Evolutionary conservation across 805 yeast species (phyloP), one percentile per base, ranked within the genome.

Genomic region (Teunomyces atbi): DNA sequence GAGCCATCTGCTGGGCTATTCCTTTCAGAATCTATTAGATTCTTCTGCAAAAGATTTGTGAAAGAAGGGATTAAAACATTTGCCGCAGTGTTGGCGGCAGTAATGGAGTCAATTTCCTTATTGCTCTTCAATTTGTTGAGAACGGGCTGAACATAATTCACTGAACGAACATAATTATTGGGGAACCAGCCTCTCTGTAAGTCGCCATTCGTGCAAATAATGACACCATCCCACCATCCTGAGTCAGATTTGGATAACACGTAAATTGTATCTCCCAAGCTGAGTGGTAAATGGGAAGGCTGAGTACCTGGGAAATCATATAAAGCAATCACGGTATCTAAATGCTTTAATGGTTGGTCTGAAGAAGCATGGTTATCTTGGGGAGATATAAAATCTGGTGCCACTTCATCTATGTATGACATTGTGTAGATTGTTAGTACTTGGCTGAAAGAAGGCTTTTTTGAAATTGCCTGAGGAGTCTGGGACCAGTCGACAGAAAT

Each of bases 201-300:
- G 4, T 70, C 76, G 5, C 77, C 77, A 50, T 48, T 56, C 45
- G 47, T 56, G 27, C 44, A 21, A 53, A 62, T 44, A 5, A 64
- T 42, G 13, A 84, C 73, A 8, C 96, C 96, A 62, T 89, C 96
- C 94, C 95, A 88, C 96, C 96, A 89, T 2, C 89, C 87, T 2
- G 81, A 62, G 33, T 76, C 78, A 12, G 80, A 71, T 49, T 84
- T 85, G 12, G 75, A 61, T n/a, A 87, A 59, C 11, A 89, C 94
- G 54, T 84, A 78, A 1, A 89, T 68, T 3, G 85, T 74, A 52
- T 86, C 95, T 15, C 90, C 92, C n/a, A 76, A 67, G 44, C 64
- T 65, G 16, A 86, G 64, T 18, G 77, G 75, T 34, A 85, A 65
- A 38, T 80, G 75, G 35, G 77, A 74, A 1, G 79, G 69, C 45